Base-by-base conservation (phyloP, 106 monocot genomes). In the Apostasia shenzhenica region DNA sequence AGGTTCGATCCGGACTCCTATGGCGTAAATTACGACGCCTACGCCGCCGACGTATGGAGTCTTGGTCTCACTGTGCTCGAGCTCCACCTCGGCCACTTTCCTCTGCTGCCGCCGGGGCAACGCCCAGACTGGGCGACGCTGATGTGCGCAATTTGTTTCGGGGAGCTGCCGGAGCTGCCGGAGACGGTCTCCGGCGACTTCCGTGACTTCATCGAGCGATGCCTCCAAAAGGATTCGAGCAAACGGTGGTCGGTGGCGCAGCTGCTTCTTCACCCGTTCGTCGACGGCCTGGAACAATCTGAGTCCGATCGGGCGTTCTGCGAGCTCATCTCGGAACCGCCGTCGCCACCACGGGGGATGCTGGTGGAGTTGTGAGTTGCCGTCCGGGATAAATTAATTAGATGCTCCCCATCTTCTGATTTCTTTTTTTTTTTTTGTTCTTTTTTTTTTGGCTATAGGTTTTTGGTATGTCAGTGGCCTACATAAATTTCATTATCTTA, bases 101-200 rank as follows among this genome's bases (percentile, higher is more conserved):
- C 92, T 13, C 70, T 92, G 63, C 73, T 92, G 37, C 75, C 76
- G 39, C 69, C 75, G 45, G 92, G 92, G 45, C 83, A 88, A 79
- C 63, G 83, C 14, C 88, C 92, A 1, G 85, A 83, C 53, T 92
- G 92, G 92, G 83, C 88, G 10, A 70, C 88, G 56, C 83, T 94
- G 8, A 86, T 94, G 87, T 90, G 87, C 76, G 85, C 94, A 8
- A 90, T 94, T 45, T 94, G 90, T 69, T 78, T 90, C 79, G 87
- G 85, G 2, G 90, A 88, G 42, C 59, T 69, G 11, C 84, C 84
- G 59, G 45, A 13, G 13, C 49, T 84, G 44, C 84, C 86, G 49
- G 58, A 49, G 0, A 46, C 68, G 2, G 84, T 79, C 11, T 84
- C 86, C 41, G 50, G 63, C 10, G 86, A 91, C 53, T 59, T 90